Percentiles rank a stretch among this genome's conserved stretches.
These are phyloP conservation scores for Blastomyces emzantsi DNA, from an alignment of 2,329 filamentous ascomycete species.

Conservation along the genomic window DNA sequence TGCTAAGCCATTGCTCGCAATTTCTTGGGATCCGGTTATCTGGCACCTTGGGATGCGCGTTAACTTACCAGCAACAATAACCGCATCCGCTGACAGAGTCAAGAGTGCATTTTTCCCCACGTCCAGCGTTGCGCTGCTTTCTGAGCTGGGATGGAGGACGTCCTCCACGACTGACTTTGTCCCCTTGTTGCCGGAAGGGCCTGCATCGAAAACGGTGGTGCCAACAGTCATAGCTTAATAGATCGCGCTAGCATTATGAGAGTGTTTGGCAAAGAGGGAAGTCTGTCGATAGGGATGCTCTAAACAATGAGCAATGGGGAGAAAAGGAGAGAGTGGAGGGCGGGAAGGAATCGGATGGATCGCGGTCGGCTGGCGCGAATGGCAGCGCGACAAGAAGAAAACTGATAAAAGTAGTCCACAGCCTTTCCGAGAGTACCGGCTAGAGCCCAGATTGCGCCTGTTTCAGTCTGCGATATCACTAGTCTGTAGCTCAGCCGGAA, in stretches of 20 bases:
- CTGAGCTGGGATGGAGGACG: background rate
- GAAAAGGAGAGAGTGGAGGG: background rate
- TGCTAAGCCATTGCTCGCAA: background rate
- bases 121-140: conserved; percentile 40
- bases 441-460: background rate
- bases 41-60: background rate
- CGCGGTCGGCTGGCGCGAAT: background rate
- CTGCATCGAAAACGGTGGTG: conserved; percentile 4
- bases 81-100: conserved; percentile 51
- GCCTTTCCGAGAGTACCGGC: background rate
- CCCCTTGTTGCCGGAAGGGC: conserved; percentile 70
- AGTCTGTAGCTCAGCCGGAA: background rate
- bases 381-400: background rate
- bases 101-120: conserved; percentile 52
- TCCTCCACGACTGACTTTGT: background rate
- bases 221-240: conserved; percentile 8
- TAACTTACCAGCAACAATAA: conserved; percentile 49
- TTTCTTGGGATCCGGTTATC: background rate
- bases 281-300: background rate
- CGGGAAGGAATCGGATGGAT: background rate
- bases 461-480: background rate
- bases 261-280: background rate
- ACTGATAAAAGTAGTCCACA: background rate
- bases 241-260: conserved; percentile 4
- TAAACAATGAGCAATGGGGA: background rate